phyloP scores from a whole-genome alignment of 2,329 filamentous ascomycete genomes.

The Sphaceloma murrayae region DNA sequence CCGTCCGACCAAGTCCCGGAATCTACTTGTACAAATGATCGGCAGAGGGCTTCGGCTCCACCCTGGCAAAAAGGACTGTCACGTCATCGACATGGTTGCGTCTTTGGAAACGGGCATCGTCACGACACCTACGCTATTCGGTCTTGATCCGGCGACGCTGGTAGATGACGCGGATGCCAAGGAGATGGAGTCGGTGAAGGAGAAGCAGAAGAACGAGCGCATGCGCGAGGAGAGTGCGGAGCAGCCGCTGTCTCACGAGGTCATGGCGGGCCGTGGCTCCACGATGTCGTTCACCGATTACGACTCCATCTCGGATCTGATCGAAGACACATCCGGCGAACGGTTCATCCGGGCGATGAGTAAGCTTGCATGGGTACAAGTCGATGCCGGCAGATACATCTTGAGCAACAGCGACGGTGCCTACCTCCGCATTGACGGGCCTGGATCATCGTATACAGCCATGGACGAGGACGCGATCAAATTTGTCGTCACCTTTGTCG shows the following conservation, averaged over 20 bases:
- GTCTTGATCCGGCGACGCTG: conserved; percentile 73
- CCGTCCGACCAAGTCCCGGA: conserved; percentile 82
- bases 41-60: conserved; percentile 82
- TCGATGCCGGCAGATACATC: conserved; percentile 60
- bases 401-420: conserved; percentile 54
- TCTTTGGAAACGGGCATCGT: conserved; percentile 75
- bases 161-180: conserved; percentile 56
- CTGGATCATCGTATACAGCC: conserved; percentile 21
- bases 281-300: conserved; percentile 80
- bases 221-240: conserved; percentile 32
- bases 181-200: conserved; percentile 50
- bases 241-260: neutral
- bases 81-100: conserved; percentile 93
- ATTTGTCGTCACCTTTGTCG: conserved; percentile 34
- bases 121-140: conserved; percentile 85
- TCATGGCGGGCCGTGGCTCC: conserved; percentile 21
- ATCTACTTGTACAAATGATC: conserved; percentile 94
- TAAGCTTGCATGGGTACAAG: conserved; percentile 70
- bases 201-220: conserved; percentile 37
- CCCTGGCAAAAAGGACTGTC: conserved; percentile 74
- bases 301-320: conserved; percentile 80
- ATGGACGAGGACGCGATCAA: conserved; percentile 17
- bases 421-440: conserved; percentile 46
- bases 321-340: conserved; percentile 71
- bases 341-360: conserved; percentile 69